Evolutionary conservation across 768 basidiomycete species (phyloP).

Genomic region (Hygrophoropsis aurantiaca): DNA sequence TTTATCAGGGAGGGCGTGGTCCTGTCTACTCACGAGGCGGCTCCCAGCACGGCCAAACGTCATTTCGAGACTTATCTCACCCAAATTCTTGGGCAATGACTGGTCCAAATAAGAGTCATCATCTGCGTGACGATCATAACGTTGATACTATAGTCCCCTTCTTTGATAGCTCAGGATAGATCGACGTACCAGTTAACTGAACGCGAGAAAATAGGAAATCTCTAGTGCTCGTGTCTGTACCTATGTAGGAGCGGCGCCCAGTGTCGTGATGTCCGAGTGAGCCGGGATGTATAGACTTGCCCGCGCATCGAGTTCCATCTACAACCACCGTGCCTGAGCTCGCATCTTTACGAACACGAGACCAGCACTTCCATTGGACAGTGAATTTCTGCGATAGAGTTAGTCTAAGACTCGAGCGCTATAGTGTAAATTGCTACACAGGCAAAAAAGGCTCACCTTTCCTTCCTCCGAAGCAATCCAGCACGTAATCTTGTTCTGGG

Average conservation of each 20-base stretch:
- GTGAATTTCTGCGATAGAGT: slow-evolving; percentile 6
- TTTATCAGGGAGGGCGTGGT: not conserved
- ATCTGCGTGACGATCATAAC: slow-evolving; percentile 9
- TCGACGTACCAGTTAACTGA: slow-evolving; percentile 15
- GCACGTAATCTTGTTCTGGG: slow-evolving; percentile 12
- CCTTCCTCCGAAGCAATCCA: slow-evolving; percentile 22
- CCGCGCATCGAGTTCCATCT: slow-evolving; percentile 5
- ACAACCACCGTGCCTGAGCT: not conserved
- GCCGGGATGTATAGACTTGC: rapidly evolving
- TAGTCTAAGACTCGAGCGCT: not conserved
- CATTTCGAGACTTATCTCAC: slow-evolving; percentile 12
- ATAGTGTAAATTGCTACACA: not conserved
- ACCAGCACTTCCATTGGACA: slow-evolving; percentile 13
- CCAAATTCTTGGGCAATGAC: slow-evolving; percentile 8
- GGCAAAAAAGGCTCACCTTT: slow-evolving; percentile 8
- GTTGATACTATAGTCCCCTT: too few species aligned
- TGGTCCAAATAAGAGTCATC: slow-evolving; percentile 16
- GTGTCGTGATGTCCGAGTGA: not conserved
- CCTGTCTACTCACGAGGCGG: too few species aligned
- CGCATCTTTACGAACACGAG: not conserved
- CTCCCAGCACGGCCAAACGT: slow-evolving; percentile 1
- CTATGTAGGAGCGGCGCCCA: not conserved
- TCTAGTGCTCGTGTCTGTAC: not conserved
- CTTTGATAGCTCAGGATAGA: not conserved
- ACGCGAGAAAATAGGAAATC: slow-evolving; percentile 17